Evolutionary conservation across 2,329 filamentous ascomycete genomes (phyloP), one percentile per base, ranked within the genome.

Genomic region (Pseudocercospora fijiensis): DNA sequence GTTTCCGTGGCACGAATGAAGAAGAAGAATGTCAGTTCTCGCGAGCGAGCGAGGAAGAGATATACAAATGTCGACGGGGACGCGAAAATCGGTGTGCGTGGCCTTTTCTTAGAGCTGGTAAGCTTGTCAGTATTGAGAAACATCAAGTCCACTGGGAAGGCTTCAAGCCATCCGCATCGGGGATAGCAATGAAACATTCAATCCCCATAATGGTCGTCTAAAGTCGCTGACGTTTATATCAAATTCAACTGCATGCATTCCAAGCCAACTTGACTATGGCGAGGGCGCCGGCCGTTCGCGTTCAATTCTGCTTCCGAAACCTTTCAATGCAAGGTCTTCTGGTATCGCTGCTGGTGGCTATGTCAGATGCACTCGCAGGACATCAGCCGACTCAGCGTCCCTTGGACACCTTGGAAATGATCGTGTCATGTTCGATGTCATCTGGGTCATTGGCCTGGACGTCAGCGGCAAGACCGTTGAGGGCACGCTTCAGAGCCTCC

Each of bases 401-500:
- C 79, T 82, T 83, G 76, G 78, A 78, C 64, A 82, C 81, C 65
- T 78, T 76, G 67, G 70, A 72, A 78, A 92, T 81, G 76, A 94
- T 84, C 74, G 82, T 84, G 69, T 90, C 86, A 79, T 87, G 88
- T 82, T 93, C 90, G 76, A 95, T 90, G 78, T 94, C 90, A 78
- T 92, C 89, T 71, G 81, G 79, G 78, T 94, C 90, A 82, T 93
- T 93, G 82, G 90, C 90, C 83, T 95, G 90, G 73, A 93, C 84
- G 78, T 94, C 90, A 73, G 83, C 81, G 66, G 88, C 89, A 72
- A 94, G 81, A 68, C 90, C 90, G 76, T 86, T 90, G 68, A 95
- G 85, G 57, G 89, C 80, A 78, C 88, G 88, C 86, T 92, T 94
- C 71, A 95, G 85, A 65, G 90, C 89, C 74, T 93, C 68, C 64